These are phyloP conservation scores for Pichiaceae sp. DNA, from an alignment of 1,139 yeast species.

Conservation along the genomic window DNA sequence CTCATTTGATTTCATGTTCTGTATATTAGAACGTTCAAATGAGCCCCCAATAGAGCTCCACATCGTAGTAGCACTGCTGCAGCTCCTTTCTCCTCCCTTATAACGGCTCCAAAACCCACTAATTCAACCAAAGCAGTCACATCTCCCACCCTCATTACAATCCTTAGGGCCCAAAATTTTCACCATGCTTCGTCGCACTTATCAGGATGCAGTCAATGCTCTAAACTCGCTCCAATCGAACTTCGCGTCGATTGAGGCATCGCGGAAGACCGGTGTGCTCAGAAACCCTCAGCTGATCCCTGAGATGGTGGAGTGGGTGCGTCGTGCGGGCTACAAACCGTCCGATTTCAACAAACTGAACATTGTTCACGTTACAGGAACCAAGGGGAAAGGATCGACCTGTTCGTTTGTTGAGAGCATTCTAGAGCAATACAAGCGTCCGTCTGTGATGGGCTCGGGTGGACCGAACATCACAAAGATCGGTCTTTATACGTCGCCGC, in stretches of 20 bases:
- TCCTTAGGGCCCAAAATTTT: too few species aligned
- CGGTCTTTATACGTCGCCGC: conserved; percentile 94
- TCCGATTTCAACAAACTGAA: conserved; percentile 66
- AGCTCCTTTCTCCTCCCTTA: too few species aligned
- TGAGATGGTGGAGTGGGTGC: conserved; percentile 87
- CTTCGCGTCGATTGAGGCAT: conserved; percentile 81
- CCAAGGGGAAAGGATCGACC: conserved; percentile 97
- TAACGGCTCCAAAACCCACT: too few species aligned
- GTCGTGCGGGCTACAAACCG: conserved; percentile 75
- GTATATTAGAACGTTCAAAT: too few species aligned
- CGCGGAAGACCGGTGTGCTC: conserved; percentile 50
- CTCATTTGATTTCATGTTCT: too few species aligned
- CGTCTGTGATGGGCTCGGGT: conserved; percentile 2
- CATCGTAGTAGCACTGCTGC: too few species aligned
- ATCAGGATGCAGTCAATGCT: conserved; percentile 70
- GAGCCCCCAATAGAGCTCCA: too few species aligned
- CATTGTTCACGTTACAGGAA: conserved; percentile 89
- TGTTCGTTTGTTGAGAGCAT: conserved; percentile 91
- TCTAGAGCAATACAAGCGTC: conserved; percentile 45
- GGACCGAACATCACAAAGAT: conserved; percentile 39
- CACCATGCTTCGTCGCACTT: conserved; percentile 21
- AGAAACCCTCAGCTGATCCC: conserved; percentile 67
- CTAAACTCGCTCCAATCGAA: conserved; percentile 87
- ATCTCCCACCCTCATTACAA: too few species aligned
- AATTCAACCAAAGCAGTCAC: too few species aligned